Conservation (phyloP, 2,329 filamentous ascomycete genomes). For the Penicillium sp. region DNA sequence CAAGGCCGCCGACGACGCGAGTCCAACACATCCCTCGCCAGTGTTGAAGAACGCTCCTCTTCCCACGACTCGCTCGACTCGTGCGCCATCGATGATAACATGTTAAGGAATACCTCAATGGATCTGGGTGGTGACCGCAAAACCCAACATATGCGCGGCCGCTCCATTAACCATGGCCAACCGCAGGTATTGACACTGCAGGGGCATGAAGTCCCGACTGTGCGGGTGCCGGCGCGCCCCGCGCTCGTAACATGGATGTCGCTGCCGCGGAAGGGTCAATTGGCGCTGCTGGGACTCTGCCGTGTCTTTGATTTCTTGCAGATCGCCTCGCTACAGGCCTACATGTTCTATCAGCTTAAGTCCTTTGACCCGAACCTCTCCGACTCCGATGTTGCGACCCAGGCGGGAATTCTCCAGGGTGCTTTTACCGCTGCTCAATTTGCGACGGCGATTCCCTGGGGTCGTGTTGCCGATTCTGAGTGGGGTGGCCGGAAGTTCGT, state of each 20-base stretch:
- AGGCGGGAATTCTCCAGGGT: conserved; percentile 72
- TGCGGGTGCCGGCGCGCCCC: conserved; percentile 16
- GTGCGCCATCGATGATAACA: conserved; percentile 23
- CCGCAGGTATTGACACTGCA: conserved; percentile 20
- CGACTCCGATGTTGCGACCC: conserved; percentile 64
- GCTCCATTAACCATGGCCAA: conserved; percentile 29
- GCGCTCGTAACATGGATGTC: conserved; percentile 42
- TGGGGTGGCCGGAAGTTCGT: conserved; percentile 71
- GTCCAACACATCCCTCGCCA: conserved; percentile 33
- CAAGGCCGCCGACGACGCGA: conserved; percentile 33
- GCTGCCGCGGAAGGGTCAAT: conserved; percentile 39
- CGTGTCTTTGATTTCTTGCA: conserved; percentile 44
- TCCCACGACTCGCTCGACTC: conserved; percentile 20
- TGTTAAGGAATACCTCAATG: conserved; percentile 35
- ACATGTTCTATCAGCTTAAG: conserved; percentile 81
- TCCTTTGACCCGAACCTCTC: conserved; percentile 63
- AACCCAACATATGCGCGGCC: conserved; percentile 27
- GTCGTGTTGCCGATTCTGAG: conserved; percentile 63
- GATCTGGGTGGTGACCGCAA: conserved; percentile 25
- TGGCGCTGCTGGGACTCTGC: conserved; percentile 37
- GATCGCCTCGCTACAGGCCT: conserved; percentile 51
- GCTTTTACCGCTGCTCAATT: conserved; percentile 79
- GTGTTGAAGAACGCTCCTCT: conserved; percentile 31
- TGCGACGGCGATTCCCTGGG: conserved; percentile 77
- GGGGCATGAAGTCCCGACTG: conserved; percentile 19